Percentiles rank a stretch among this genome's conserved stretches.
These are phyloP conservation scores for Chondrostereum purpureum DNA, from an alignment of 1,284 basidiomycete species.

Conservation along the genomic window DNA sequence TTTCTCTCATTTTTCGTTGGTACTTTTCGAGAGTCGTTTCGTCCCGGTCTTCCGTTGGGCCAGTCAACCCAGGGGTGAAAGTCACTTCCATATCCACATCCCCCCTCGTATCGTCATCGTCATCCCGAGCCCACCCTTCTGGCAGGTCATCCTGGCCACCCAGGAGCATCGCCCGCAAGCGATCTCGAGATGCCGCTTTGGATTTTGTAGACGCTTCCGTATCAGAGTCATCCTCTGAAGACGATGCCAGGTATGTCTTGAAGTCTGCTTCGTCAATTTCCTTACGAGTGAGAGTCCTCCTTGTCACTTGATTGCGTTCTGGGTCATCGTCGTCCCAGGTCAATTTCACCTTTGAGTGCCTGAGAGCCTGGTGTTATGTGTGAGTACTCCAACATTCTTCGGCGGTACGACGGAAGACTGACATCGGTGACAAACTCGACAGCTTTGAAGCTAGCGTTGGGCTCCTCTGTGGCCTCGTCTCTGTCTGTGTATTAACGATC, in stretches of 20 bases:
- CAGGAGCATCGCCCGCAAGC: conserved; percentile 68
- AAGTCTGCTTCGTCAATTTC: conserved; percentile 91
- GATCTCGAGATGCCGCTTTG: conserved; percentile 49
- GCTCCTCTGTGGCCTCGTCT: conserved; percentile 75
- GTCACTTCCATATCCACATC: conserved; percentile 89
- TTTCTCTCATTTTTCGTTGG: conserved; percentile 82
- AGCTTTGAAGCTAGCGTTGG: conserved; percentile 60
- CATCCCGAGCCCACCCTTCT: conserved; percentile 15
- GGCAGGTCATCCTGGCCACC: conserved; percentile 24
- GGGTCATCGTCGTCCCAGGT: conserved; percentile 99
- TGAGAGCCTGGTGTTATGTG: conserved; percentile 63
- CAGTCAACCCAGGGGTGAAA: conserved; percentile 78
- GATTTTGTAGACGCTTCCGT: conserved; percentile 27
- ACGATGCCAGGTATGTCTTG: conserved; percentile 75
- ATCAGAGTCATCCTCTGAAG: conserved; percentile 53
- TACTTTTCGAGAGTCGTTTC: conserved; percentile 85
- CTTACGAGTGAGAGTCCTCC: conserved; percentile 70
- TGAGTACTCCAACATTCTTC: background rate
- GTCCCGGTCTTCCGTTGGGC: conserved; percentile 46
- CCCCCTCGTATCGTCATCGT: conserved; percentile 28
- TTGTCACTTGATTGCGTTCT: conserved; percentile 76
- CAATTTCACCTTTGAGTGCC: conserved; percentile 95
- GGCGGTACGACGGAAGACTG: conserved; percentile 24
- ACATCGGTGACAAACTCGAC: conserved; percentile 95
- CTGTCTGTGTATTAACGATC: conserved; percentile 29